Conservation (phyloP, 2,329 filamentous ascomycete genomes). For the Penicillium italicum region DNA sequence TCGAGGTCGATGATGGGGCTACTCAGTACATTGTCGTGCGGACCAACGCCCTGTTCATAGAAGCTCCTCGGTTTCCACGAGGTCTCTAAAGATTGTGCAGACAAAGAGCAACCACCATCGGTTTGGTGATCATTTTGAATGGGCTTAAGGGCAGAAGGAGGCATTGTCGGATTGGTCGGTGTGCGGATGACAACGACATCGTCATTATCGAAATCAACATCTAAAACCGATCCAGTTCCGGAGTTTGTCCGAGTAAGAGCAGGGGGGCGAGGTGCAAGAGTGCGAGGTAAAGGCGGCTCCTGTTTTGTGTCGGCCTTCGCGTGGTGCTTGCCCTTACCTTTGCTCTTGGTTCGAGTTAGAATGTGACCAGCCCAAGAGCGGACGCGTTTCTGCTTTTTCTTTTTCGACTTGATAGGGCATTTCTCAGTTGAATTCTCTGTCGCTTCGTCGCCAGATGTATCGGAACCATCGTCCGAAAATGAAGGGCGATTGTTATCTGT, state of each 20-base stretch:
- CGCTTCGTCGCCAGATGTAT: constrained; percentile 26
- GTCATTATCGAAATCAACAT: constrained; percentile 50
- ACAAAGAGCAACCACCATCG: constrained; percentile 1
- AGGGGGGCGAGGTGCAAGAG: constrained; percentile 44
- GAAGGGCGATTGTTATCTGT: constrained; percentile 25
- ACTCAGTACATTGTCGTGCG: constrained; percentile 61
- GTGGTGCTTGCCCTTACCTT: constrained; percentile 43
- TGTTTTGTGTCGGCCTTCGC: constrained; percentile 39
- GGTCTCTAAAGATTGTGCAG: constrained; percentile 31
- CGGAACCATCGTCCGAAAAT: constrained; percentile 32
- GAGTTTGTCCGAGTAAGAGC: constrained; percentile 40
- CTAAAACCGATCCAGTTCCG: constrained; percentile 41
- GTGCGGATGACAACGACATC: constrained; percentile 48
- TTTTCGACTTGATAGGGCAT: constrained; percentile 38
- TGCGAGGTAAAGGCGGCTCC: constrained; percentile 18
- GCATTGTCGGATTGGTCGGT: constrained; percentile 37
- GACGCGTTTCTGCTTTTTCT: constrained; percentile 68
- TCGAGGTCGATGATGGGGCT: constrained; percentile 87
- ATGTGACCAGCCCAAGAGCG: constrained; percentile 59
- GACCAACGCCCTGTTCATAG: constrained; percentile 37
- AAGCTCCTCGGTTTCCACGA: constrained; percentile 46
- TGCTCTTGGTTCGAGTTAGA: constrained; percentile 45
- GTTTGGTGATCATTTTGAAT: constrained; percentile 20
- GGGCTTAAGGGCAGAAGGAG: constrained; percentile 22
- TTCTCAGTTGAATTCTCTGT: constrained; percentile 26